Evolutionary conservation across 352 stramenopile genomes (phyloP).

Genomic region (Pythium biforme): DNA sequence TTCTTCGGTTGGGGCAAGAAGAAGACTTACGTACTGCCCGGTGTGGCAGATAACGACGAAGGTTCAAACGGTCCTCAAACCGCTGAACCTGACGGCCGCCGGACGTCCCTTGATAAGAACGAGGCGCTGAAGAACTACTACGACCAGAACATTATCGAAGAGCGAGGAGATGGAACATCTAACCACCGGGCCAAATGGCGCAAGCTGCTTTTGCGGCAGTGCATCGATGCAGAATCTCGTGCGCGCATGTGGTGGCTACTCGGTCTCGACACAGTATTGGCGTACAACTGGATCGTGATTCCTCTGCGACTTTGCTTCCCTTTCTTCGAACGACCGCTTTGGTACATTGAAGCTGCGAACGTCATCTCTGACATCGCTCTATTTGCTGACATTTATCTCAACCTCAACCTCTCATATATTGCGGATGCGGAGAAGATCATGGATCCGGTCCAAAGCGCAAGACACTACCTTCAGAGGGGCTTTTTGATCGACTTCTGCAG

Average conservation of each 20-base stretch:
- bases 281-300: conserved; percentile 44
- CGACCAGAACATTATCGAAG: conserved; percentile 12
- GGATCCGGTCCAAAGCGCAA: conserved; percentile 32
- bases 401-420: conserved; percentile 55
- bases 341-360: conserved; percentile 32
- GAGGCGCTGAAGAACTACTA: conserved; percentile 25
- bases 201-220: conserved; percentile 33
- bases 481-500: conserved; percentile 54
- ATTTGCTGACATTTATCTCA: conserved; percentile 46
- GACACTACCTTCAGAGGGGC: conserved; percentile 32
- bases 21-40: conserved; percentile 20
- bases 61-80: too few species aligned
- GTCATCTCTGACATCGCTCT: conserved; percentile 33
- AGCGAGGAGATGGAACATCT: not conserved
- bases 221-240: conserved; percentile 53
- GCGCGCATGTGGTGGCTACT: conserved; percentile 49
- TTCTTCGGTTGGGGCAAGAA: conserved; percentile 21
- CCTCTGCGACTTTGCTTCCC: conserved; percentile 56
- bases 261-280: conserved; percentile 2
- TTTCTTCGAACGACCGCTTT: conserved; percentile 29
- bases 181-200: not conserved
- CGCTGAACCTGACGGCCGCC: not conserved
- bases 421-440: conserved; percentile 55
- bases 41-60: conserved; percentile 7
- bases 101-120: conserved; percentile 2